phyloP scores from a whole-genome alignment of 768 basidiomycete genomes.

The Pleurotus tuber-regium region DNA sequence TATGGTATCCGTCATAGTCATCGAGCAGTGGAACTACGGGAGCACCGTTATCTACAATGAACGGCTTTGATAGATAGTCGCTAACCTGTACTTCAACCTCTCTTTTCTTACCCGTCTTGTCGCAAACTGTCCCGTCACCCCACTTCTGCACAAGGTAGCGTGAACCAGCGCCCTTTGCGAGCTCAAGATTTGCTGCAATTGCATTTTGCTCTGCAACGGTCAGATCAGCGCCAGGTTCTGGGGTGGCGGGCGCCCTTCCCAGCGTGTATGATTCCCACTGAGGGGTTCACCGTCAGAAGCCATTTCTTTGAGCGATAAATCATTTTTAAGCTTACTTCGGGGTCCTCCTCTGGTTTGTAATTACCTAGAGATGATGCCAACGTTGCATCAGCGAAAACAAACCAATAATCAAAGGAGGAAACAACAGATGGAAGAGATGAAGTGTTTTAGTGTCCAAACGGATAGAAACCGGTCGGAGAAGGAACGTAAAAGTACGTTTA shows the following conservation, averaged over 20 bases:
- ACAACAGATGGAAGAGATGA: background rate
- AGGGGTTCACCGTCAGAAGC: slow-evolving; percentile 20
- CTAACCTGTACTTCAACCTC: slow-evolving; percentile 94
- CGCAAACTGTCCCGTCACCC: slow-evolving; percentile 90
- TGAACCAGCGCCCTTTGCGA: slow-evolving; percentile 74
- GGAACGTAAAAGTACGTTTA: background rate
- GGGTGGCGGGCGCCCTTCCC: slow-evolving; percentile 61
- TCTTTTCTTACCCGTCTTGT: slow-evolving; percentile 83
- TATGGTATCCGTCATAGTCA: slow-evolving; percentile 90
- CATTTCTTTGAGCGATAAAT: slow-evolving; percentile 18
- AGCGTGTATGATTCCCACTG: slow-evolving; percentile 80
- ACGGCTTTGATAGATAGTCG: too few species aligned
- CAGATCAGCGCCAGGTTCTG: slow-evolving; percentile 61
- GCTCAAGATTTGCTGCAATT: slow-evolving; percentile 69
- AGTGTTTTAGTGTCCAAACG: background rate
- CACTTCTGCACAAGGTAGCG: slow-evolving; percentile 92
- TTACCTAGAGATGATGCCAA: slow-evolving; percentile 43
- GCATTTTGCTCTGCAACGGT: slow-evolving; percentile 64
- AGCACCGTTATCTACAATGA: too few species aligned
- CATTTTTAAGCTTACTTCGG: slow-evolving; percentile 53
- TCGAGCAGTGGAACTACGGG: slow-evolving; percentile 88
- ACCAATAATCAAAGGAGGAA: background rate
- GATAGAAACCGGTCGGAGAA: background rate
- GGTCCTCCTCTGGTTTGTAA: slow-evolving; percentile 83
- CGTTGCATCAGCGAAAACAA: slow-evolving; percentile 2